Evolutionary conservation across 1,284 basidiomycete genomes (phyloP).

Genomic region (Microbotryomycetes sp.): DNA sequence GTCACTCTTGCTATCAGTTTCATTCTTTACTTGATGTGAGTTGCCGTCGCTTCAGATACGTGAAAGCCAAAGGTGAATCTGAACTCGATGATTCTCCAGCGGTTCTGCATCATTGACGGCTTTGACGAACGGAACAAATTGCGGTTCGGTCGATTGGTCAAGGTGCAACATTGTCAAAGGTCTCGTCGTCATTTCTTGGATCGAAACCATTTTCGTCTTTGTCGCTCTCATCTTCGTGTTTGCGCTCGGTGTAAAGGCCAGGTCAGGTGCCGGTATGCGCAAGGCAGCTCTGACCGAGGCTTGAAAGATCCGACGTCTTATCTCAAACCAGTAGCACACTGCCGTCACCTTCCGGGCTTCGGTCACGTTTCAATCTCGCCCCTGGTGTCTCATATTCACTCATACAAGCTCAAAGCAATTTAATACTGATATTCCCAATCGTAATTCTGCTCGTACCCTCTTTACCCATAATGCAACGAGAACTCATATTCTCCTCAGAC

Average conservation of each 20-base stretch:
- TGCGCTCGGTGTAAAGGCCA: constrained; percentile 40
- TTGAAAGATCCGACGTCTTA: not conserved
- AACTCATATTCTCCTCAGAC: no score
- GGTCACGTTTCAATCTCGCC: no score
- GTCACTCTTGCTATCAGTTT: constrained; percentile 40
- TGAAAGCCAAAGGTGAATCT: not conserved
- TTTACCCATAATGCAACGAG: no score
- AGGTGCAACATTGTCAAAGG: constrained; percentile 42
- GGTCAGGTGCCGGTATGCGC: constrained; percentile 37
- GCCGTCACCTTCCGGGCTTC: no score
- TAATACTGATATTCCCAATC: no score
- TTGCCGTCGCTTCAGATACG: not conserved
- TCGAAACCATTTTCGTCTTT: constrained; percentile 40
- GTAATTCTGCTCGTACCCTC: no score
- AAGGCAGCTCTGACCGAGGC: constrained; percentile 19
- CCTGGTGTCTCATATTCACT: no score
- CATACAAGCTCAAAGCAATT: no score
- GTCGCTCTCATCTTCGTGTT: constrained; percentile 35
- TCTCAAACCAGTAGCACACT: no score
- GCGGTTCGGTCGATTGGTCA: constrained; percentile 37
- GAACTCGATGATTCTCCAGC: constrained; percentile 37
- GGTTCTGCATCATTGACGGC: constrained; percentile 42
- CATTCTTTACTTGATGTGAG: constrained; percentile 4
- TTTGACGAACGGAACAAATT: constrained; percentile 37
- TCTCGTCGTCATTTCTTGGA: constrained; percentile 38